phyloP scores from a whole-genome alignment of 257 asterid genomes.

The Verbena officinalis region DNA sequence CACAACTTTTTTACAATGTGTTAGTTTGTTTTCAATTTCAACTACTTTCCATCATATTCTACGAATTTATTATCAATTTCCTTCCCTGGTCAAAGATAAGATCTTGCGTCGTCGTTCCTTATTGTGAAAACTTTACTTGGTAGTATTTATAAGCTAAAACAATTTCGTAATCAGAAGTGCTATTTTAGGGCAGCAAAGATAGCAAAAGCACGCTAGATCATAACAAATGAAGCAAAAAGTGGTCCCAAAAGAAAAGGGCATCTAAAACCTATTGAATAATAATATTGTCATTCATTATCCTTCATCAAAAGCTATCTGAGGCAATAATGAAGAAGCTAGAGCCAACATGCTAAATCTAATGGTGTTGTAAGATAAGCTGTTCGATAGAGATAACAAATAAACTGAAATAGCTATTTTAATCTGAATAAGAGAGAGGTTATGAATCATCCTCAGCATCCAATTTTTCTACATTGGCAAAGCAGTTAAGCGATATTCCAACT shows the following conservation, averaged over 20 bases:
- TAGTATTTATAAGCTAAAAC: neutral
- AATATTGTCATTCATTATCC: constrained; percentile 12
- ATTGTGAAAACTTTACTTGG: neutral
- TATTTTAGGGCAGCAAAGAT: neutral
- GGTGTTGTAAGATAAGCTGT: neutral
- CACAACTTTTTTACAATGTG: neutral
- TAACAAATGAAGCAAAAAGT: neutral
- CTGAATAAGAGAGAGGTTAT: too few species aligned
- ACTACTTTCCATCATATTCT: neutral
- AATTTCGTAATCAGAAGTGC: neutral
- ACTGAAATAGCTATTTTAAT: neutral
- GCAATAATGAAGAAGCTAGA: constrained; percentile 10
- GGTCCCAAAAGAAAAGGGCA: too few species aligned
- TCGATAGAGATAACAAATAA: too few species aligned
- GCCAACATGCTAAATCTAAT: constrained; percentile 17
- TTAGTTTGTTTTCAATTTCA: constrained; percentile 7
- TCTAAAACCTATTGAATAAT: too few species aligned
- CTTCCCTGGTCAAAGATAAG: constrained; percentile 1
- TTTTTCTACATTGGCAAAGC: neutral
- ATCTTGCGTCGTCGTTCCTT: neutral
- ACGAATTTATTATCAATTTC: constrained; percentile 10
- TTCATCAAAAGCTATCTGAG: constrained; percentile 3
- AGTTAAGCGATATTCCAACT: neutral
- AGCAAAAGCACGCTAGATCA: neutral
- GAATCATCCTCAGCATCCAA: neutral